These are phyloP conservation scores for Penicillium fimorum DNA, from an alignment of 495 filamentous ascomycete genomes.

Conservation along the genomic window DNA sequence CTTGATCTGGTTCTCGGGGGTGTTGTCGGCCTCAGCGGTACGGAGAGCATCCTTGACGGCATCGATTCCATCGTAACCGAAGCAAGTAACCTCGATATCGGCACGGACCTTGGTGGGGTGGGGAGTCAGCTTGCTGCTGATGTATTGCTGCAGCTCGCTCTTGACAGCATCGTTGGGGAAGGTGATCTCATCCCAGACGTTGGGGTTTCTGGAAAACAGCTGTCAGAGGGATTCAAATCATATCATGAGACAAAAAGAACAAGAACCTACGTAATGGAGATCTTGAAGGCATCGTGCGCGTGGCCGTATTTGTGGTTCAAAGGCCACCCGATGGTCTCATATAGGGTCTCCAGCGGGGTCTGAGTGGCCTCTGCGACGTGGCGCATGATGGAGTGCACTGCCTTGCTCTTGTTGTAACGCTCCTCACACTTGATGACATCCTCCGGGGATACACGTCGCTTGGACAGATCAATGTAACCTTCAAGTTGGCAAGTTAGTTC, in stretches of 20 bases:
- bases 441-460: conserved; percentile 94
- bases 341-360: conserved; percentile 88
- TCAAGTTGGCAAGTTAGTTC: conserved; percentile 30
- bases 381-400: conserved; percentile 96
- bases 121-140: conserved; percentile 91
- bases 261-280: conserved; percentile 83
- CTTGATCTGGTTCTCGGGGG: conserved; percentile 86
- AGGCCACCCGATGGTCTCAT: conserved; percentile 93
- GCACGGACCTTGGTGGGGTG: conserved; percentile 97
- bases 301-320: conserved; percentile 97
- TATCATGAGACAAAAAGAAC: neutral
- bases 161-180: conserved; percentile 86
- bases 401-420: conserved; percentile 99
- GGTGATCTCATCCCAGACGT: conserved; percentile 87
- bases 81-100: conserved; percentile 97
- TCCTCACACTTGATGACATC: conserved; percentile 98
- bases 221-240: conserved; percentile 14
- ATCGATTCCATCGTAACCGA: conserved; percentile 97
- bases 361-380: conserved; percentile 97
- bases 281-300: conserved; percentile 96
- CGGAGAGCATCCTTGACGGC: conserved; percentile 89
- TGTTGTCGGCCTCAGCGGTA: conserved; percentile 85
- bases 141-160: conserved; percentile 86
- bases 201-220: conserved; percentile 67
- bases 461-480: conserved; percentile 98